Conservation (phyloP, 148 eudicot species). For the Rhododendron kiyosumense region DNA sequence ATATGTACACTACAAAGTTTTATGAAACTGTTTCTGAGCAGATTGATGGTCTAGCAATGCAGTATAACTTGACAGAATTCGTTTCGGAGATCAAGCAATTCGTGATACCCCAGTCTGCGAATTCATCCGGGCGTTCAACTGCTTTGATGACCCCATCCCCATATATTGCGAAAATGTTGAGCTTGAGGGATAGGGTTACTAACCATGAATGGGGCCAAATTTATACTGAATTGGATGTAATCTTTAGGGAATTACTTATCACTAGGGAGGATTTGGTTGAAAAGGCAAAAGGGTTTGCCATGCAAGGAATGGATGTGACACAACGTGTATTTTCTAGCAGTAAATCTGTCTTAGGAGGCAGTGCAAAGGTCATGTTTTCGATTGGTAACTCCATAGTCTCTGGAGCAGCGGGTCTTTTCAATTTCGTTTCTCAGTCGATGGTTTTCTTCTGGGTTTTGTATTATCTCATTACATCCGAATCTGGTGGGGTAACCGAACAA, state of each 20-base stretch:
- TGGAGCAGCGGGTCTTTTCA: conserved; percentile 80
- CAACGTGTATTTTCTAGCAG: neutral
- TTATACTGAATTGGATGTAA: neutral
- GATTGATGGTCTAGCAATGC: conserved; percentile 79
- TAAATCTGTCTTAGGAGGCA: conserved; percentile 42
- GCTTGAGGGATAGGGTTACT: conserved; percentile 49
- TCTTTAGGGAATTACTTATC: neutral
- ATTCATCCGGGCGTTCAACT: conserved; percentile 39
- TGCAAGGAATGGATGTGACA: conserved; percentile 1
- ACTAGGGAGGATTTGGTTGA: neutral
- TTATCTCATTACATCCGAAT: conserved; percentile 84
- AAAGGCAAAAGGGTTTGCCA: conserved; percentile 3
- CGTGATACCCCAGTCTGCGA: conserved; percentile 41
- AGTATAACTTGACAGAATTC: conserved; percentile 86
- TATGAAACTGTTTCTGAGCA: conserved; percentile 79
- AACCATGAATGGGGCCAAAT: neutral
- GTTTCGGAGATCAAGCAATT: conserved; percentile 77
- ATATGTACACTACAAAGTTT: conserved; percentile 52
- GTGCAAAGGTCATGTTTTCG: conserved; percentile 62
- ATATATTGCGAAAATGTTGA: conserved; percentile 54
- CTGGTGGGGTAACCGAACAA: conserved; percentile 92
- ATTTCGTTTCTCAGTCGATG: conserved; percentile 78
- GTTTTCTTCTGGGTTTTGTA: conserved; percentile 93
- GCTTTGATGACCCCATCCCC: conserved; percentile 57
- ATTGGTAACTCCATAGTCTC: conserved; percentile 62